Evolutionary conservation across 2,329 filamentous ascomycete genomes (phyloP).

Genomic region (Rhinocladiella similis): DNA sequence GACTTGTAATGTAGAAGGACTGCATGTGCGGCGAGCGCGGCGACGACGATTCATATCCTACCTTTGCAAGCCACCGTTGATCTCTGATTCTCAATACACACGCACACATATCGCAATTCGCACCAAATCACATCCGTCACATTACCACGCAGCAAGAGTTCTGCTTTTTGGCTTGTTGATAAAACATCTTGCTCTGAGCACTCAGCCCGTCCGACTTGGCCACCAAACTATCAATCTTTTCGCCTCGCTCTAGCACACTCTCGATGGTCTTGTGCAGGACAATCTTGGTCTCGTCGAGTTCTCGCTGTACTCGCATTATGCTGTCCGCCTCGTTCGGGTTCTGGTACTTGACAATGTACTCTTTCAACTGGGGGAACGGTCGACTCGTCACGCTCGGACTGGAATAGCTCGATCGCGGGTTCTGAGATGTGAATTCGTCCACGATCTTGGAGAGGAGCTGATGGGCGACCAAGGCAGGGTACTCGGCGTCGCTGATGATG

Average conservation of each 20-base stretch:
- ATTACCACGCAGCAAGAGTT: conserved; percentile 61
- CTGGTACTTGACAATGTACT: conserved; percentile 60
- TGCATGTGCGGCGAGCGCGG: not conserved
- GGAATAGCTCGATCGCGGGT: conserved; percentile 70
- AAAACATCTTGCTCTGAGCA: conserved; percentile 96
- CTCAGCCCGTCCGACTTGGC: conserved; percentile 90
- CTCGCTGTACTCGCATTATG: conserved; percentile 93
- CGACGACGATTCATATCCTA: not conserved
- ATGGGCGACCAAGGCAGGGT: conserved; percentile 77
- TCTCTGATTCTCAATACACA: not conserved
- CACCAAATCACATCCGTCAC: conserved; percentile 38
- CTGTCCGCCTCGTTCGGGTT: conserved; percentile 69
- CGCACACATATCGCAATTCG: not conserved
- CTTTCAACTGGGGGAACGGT: conserved; percentile 71
- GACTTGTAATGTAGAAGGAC: not conserved
- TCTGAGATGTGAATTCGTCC: conserved; percentile 79
- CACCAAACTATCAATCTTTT: conserved; percentile 94
- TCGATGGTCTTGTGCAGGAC: conserved; percentile 96
- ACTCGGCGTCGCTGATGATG: conserved; percentile 74
- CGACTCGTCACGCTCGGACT: conserved; percentile 53
- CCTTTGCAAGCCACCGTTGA: too few species aligned
- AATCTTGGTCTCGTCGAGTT: conserved; percentile 97
- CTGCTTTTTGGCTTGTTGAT: conserved; percentile 67
- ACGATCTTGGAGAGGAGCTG: conserved; percentile 82
- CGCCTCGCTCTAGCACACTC: conserved; percentile 69